phyloP scores from a whole-genome alignment of 352 stramenopile genomes.

The Elongisporangium undulatum region DNA sequence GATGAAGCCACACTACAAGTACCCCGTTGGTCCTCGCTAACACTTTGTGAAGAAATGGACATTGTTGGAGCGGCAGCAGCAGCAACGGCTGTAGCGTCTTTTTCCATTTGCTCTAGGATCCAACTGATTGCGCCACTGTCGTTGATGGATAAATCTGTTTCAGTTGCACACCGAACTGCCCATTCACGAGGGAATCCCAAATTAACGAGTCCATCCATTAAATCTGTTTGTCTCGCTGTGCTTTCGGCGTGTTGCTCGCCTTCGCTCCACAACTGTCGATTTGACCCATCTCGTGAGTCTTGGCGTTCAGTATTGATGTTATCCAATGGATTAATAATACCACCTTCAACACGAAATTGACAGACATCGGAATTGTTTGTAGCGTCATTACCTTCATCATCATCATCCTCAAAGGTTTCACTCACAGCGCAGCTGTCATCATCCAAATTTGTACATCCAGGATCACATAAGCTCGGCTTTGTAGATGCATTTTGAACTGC shows the following conservation, averaged over 20 bases:
- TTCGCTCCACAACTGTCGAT: not conserved
- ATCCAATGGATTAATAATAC: not conserved
- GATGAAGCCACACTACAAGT: not conserved
- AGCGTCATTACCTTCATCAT: not conserved
- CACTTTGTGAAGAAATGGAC: constrained; percentile 1
- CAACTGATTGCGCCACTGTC: constrained; percentile 80
- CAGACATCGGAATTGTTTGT: not conserved
- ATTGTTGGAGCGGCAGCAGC: not conserved
- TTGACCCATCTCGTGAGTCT: not conserved
- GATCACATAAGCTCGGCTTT: not conserved
- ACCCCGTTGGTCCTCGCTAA: constrained; percentile 5
- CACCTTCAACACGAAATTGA: not conserved
- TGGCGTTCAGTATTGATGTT: not conserved
- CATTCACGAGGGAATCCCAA: constrained; percentile 87
- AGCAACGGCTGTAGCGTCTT: constrained; percentile 26
- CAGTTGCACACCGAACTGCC: constrained; percentile 51
- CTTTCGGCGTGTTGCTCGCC: not conserved
- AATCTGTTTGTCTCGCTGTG: constrained; percentile 20
- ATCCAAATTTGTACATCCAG: not conserved
- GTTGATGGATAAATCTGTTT: constrained; percentile 34
- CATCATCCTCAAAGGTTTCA: not conserved
- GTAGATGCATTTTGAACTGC: constrained; percentile 14
- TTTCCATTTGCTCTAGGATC: constrained; percentile 91
- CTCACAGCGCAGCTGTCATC: not conserved
- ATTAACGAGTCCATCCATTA: constrained; percentile 72